Conservation (phyloP, 148 eudicot genomes). For the Beta vulgaris region DNA sequence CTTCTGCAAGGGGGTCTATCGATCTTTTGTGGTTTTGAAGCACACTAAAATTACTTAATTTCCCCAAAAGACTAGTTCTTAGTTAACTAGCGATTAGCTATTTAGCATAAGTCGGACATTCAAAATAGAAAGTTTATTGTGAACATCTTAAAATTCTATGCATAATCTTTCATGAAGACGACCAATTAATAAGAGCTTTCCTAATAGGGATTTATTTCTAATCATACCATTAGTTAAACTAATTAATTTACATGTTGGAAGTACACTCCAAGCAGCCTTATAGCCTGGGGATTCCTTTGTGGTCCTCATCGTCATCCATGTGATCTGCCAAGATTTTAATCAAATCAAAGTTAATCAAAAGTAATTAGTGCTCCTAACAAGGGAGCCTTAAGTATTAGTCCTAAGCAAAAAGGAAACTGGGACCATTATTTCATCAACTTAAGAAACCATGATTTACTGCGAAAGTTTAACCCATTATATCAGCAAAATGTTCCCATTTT, state of each 20-base stretch:
- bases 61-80: too few species aligned
- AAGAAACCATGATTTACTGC: neutral
- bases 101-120: too few species aligned
- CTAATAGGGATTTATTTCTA: too few species aligned
- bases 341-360: neutral
- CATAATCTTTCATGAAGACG: too few species aligned
- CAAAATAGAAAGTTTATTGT: too few species aligned
- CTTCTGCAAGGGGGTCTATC: too few species aligned
- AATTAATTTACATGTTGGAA: neutral
- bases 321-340: conserved; percentile 19
- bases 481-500: conserved; percentile 4
- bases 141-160: too few species aligned
- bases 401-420: neutral
- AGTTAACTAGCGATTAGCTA: too few species aligned
- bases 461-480: neutral
- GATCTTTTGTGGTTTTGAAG: too few species aligned
- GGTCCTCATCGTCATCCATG: conserved; percentile 16
- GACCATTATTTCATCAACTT: conserved; percentile 1
- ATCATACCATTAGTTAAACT: neutral
- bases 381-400: neutral
- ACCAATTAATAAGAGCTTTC: too few species aligned
- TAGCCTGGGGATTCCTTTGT: neutral
- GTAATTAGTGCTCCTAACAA: conserved; percentile 13
- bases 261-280: conserved; percentile 12
- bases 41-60: too few species aligned